Evolutionary conservation across 208 protist species (phyloP).

Genomic region (Acanthamoeba polyphaga): DNA sequence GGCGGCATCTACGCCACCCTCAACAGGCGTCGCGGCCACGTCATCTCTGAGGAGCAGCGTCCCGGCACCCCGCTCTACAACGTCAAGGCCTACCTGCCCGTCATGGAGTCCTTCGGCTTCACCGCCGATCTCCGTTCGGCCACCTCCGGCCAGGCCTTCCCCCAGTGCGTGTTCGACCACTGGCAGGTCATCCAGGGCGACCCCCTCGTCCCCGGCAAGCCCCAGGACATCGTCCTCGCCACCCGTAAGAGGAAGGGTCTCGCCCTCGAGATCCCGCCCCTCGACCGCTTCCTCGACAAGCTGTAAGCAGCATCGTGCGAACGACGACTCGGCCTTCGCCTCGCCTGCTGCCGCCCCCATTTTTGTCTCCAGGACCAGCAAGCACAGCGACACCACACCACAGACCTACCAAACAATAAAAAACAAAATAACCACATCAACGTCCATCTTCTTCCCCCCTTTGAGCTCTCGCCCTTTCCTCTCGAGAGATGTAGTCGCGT

Average conservation of each 20-base stretch:
- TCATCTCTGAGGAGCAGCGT: slow-evolving; percentile 97
- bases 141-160: slow-evolving; percentile 98
- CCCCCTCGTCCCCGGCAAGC: slow-evolving; percentile 91
- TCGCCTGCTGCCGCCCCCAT: neutral
- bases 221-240: slow-evolving; percentile 90
- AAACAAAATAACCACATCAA: no score
- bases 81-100: slow-evolving; percentile 98
- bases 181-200: slow-evolving; percentile 95
- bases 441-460: no score
- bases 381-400: no score
- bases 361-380: no score
- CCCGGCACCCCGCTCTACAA: slow-evolving; percentile 97
- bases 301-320: slow-evolving; percentile 89
- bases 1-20: slow-evolving; percentile 97
- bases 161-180: slow-evolving; percentile 97
- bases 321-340: no score
- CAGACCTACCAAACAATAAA: no score
- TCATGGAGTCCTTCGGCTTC: slow-evolving; percentile 99
- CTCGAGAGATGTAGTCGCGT: no score
- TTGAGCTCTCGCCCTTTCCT: no score
- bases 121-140: slow-evolving; percentile 96
- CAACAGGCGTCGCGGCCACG: slow-evolving; percentile 96
- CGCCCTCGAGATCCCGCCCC: slow-evolving; percentile 93
- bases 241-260: slow-evolving; percentile 98
- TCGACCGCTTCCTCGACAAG: slow-evolving; percentile 97